Conservation (phyloP, 2,329 filamentous ascomycete species). For the Scolecobasidium constrictum region DNA sequence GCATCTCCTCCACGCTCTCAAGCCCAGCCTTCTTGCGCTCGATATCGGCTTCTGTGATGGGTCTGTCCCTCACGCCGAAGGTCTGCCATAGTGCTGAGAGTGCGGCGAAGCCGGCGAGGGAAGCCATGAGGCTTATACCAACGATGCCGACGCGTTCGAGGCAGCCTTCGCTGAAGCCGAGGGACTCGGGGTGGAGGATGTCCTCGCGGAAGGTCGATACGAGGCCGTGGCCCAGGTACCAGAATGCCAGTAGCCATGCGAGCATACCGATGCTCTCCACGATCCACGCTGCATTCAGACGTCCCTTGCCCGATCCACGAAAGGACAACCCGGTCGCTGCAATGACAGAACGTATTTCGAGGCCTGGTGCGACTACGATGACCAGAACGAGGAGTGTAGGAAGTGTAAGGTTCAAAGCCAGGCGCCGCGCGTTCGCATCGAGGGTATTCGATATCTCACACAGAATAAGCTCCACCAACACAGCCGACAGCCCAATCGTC, state of each 20-base stretch:
- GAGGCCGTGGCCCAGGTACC: conserved; percentile 59
- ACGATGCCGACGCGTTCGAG: conserved; percentile 66
- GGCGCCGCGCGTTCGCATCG: conserved; percentile 53
- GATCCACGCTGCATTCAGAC: conserved; percentile 50
- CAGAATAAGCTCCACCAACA: conserved; percentile 69
- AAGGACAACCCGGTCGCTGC: conserved; percentile 51
- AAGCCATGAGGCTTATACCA: conserved; percentile 75
- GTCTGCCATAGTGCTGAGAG: conserved; percentile 80
- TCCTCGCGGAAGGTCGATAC: conserved; percentile 41
- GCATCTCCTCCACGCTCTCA: conserved; percentile 69
- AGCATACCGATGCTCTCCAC: conserved; percentile 52
- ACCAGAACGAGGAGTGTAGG: conserved; percentile 61
- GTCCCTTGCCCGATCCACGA: conserved; percentile 44
- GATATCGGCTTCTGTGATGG: conserved; percentile 64
- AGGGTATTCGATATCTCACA: conserved; percentile 73
- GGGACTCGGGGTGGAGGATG: conserved; percentile 20
- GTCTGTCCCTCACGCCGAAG: conserved; percentile 54
- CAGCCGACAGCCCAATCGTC: conserved; percentile 65
- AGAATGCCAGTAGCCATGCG: conserved; percentile 64
- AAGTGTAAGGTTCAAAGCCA: conserved; percentile 60
- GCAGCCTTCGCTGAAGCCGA: conserved; percentile 44
- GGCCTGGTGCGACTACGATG: conserved; percentile 63
- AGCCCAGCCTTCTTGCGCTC: conserved; percentile 68
- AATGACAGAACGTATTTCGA: conserved; percentile 62
- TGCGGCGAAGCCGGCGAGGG: conserved; percentile 82